A percentile compares a stretch with the other conserved stretches of the same genome.
Conservation (phyloP, 805 yeast species). For the Wickerhamiella azyma region DNA sequence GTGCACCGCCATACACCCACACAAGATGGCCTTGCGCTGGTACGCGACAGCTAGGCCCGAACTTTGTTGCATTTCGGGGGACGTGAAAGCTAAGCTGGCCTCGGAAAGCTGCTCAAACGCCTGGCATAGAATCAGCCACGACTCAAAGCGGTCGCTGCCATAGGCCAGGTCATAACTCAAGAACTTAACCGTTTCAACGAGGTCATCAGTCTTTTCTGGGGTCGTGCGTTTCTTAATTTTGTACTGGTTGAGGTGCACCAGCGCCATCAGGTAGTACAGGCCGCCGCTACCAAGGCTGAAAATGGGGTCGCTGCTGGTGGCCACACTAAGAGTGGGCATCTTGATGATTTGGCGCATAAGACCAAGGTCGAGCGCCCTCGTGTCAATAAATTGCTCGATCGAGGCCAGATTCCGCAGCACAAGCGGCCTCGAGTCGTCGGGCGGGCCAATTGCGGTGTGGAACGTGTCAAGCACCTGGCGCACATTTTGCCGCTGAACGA, state of each 20-base stretch:
- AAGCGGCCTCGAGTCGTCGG: slow-evolving; percentile 17
- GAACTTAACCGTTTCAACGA: slow-evolving; percentile 57
- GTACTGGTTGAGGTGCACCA: slow-evolving; percentile 53
- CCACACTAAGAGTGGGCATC: slow-evolving; percentile 17
- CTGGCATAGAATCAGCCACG: slow-evolving; percentile 77
- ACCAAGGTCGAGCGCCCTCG: not conserved
- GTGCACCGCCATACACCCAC: slow-evolving; percentile 56
- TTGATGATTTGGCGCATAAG: slow-evolving; percentile 1
- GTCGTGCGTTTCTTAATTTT: slow-evolving; percentile 57
- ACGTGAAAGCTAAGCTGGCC: slow-evolving; percentile 37
- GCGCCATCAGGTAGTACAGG: slow-evolving; percentile 55
- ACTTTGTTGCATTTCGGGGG: slow-evolving; percentile 30
- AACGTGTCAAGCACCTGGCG: slow-evolving; percentile 9
- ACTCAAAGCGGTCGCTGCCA: slow-evolving; percentile 57
- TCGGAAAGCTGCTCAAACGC: slow-evolving; percentile 68
- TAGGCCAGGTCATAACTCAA: slow-evolving; percentile 54
- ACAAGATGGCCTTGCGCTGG: slow-evolving; percentile 57
- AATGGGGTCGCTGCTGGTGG: slow-evolving; percentile 19
- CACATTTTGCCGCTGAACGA: slow-evolving; percentile 47
- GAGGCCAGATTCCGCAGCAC: slow-evolving; percentile 25
- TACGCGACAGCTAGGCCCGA: slow-evolving; percentile 45
- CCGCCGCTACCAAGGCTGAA: slow-evolving; percentile 37
- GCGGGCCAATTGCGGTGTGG: slow-evolving; percentile 9
- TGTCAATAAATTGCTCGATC: slow-evolving; percentile 33
- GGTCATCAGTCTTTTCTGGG: slow-evolving; percentile 71